phyloP scores from a whole-genome alignment of 371 early-diverging fungal species.

The Entomophthora muscae region DNA sequence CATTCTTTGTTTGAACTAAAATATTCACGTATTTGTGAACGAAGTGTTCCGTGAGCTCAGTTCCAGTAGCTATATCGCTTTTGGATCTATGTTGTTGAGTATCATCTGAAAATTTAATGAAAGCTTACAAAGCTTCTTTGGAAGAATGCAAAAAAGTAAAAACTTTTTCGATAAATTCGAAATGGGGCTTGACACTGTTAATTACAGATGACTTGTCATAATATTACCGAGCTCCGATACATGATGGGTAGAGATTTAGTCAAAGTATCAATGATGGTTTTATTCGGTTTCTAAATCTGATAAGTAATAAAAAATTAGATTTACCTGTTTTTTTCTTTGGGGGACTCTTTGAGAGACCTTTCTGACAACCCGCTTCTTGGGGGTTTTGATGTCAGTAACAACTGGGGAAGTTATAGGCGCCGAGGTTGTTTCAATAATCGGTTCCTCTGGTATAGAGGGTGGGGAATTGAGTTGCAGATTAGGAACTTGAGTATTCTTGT shows the following conservation, averaged over 20 bases:
- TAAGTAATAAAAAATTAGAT: not conserved
- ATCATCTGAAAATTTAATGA: not conserved
- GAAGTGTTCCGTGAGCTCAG: not conserved
- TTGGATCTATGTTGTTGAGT: not conserved
- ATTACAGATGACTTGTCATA: not conserved
- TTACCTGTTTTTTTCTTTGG: not conserved
- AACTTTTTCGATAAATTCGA: not conserved
- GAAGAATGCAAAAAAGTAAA: not conserved
- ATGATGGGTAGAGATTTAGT: not conserved
- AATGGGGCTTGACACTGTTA: not conserved
- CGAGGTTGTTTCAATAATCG: not conserved
- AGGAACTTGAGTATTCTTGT: not conserved
- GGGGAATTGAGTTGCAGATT: not conserved
- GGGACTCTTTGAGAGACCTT: not conserved
- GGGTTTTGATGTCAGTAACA: not conserved
- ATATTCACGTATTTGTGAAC: not conserved
- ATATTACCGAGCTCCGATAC: not conserved
- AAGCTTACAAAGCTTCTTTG: not conserved
- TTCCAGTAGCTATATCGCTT: not conserved
- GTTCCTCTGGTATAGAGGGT: not conserved
- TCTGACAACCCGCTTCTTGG: not conserved
- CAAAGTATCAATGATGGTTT: not conserved
- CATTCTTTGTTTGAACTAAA: not conserved
- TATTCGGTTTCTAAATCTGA: not conserved
- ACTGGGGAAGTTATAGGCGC: not conserved